Base-by-base conservation (phyloP, 768 basidiomycete genomes). In the Exidia glandulosa region DNA sequence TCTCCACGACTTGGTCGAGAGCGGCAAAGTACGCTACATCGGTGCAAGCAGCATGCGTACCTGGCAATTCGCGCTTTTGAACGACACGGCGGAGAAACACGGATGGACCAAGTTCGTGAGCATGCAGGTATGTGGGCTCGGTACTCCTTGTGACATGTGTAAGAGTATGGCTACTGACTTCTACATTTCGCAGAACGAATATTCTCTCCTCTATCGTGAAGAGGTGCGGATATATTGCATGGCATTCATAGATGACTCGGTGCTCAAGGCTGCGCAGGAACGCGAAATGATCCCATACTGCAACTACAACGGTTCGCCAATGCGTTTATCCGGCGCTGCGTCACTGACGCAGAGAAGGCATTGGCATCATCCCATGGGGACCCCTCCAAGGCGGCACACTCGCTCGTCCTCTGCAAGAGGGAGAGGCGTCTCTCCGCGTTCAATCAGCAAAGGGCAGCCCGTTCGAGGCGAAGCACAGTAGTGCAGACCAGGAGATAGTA, bases 61-160 rank as follows among this genome's bases (percentile, higher is more conserved):
- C 12, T 79, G 77, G 78, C 73, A 78, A 45, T 76, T 79, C 45
- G 23, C 63, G 71, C 45, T 61, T 56, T 67, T 81, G 68, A 77
- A 80, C 59, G 72, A 76, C 32, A 71, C 78, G 2, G 79, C 80
- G 5, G 67, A 70, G 34, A 69, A 69, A 60, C 66, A 79, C 16
- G 75, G 75, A 2, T 80, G 80, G 74, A 81, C 81, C 3, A 76
- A 72, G 61, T 83, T 84, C 62, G 72, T 81, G 55, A 77, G 79
- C 59, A 81, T 83, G 75, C 82, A 84, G 67, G 36, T 37, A 9
- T 10, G 36, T 37, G n/a, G n/a, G n/a, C n/a, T n/a, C n/a, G n/a
- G n/a, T n/a, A n/a, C n/a, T n/a, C n/a, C n/a, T n/a, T n/a, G n/a
- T n/a, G n/a, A n/a, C n/a, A n/a, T n/a, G n/a, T n/a, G n/a, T n/a